phyloP scores from a whole-genome alignment of 352 stramenopile species.

The Aphanomyces cochlioides region DNA sequence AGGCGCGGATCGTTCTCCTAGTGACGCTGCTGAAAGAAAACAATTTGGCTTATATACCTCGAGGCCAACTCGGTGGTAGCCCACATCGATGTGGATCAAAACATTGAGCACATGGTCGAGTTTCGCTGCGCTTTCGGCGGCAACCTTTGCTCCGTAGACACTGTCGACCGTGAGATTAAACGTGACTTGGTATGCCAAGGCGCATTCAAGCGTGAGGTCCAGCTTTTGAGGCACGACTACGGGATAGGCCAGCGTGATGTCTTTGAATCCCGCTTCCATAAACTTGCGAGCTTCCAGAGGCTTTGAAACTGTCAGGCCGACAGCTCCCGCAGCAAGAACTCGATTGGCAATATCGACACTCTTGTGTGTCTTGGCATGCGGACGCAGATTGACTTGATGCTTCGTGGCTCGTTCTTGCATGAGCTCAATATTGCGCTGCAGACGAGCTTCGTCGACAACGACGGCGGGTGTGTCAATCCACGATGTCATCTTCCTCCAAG shows the following conservation, averaged over 20 bases:
- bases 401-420: slow-evolving; percentile 56
- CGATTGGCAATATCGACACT: slow-evolving; percentile 57
- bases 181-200: slow-evolving; percentile 47
- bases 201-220: slow-evolving; percentile 45
- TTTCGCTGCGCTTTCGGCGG: slow-evolving; percentile 46
- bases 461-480: slow-evolving; percentile 67
- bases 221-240: slow-evolving; percentile 61
- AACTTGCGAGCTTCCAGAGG: slow-evolving; percentile 63
- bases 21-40: background rate
- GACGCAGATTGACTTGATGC: slow-evolving; percentile 53
- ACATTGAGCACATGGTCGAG: slow-evolving; percentile 47
- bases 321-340: slow-evolving; percentile 51
- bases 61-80: slow-evolving; percentile 69
- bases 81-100: slow-evolving; percentile 68
- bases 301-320: slow-evolving; percentile 65
- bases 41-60: slow-evolving; percentile 32
- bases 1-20: slow-evolving; percentile 47
- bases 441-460: slow-evolving; percentile 50
- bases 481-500: slow-evolving; percentile 36
- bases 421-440: slow-evolving; percentile 56
- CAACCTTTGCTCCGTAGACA: slow-evolving; percentile 45
- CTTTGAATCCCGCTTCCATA: slow-evolving; percentile 48
- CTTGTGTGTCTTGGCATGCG: slow-evolving; percentile 78
- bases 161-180: slow-evolving; percentile 65
- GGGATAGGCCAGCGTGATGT: slow-evolving; percentile 60